Evolutionary conservation across 2,329 filamentous ascomycete species (phyloP), one percentile per base, ranked within the genome.

Genomic region (Xylaria hypoxylon): DNA sequence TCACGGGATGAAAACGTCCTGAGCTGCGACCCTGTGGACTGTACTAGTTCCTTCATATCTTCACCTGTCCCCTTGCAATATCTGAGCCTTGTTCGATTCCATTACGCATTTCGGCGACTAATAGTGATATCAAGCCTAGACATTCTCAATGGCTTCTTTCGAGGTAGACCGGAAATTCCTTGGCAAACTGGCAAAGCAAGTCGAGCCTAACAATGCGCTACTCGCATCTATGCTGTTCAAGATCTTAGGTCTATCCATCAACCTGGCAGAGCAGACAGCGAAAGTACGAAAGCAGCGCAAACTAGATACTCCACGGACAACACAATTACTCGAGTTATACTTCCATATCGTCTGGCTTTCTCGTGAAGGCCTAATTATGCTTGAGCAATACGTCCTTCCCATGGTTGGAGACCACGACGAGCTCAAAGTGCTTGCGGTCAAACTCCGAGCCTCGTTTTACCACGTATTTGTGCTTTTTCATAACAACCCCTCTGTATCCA

Each of bases 141-240:
- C 44, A 48, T 13, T 51, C 62, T 62, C 71, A 66, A 99, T 98
- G 96, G 96, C 96, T 82, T 96, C 94, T 77, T 96, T 94, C 68
- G 93, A 97, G 81, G 93, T 98, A 69, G 96, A 99, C 80, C 94
- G 97, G 82, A 99, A 98, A 82, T 97, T 96, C 81, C 86, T 99
- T 75, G 94, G 93, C 81, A 90, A 89, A 77, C 90, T 97, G 77
- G 95, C 96, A 78, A 92, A 90, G 80, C 86, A 89, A 68, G 94
- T 93, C 72, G 89, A 90, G 76, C 83, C 87, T 67, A 90, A 92
- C 73, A 96, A 95, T 76, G 90, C 92, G 3, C 85, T 94, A 19
- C 87, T 98, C 51, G 92, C 92, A 7, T 87, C 87, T 22, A 94
- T 93, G 78, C 87, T 99, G 52, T 97, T 94, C 81, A 96, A 96